phyloP scores from a whole-genome alignment of 768 basidiomycete genomes.

The Favolaschia claudopus region DNA sequence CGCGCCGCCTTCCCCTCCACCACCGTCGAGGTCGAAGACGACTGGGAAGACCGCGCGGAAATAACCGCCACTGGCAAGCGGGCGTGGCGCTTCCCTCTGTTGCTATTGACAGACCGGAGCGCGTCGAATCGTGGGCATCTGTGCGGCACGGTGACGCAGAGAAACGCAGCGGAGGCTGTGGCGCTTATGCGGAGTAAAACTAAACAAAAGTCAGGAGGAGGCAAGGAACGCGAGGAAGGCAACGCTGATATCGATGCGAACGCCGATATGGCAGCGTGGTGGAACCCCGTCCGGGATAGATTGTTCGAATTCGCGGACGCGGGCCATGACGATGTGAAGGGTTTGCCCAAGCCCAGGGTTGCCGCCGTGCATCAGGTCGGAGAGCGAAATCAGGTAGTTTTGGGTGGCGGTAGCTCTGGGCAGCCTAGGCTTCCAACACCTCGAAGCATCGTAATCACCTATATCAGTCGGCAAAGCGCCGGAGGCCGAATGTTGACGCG shows the following conservation, averaged over 20 bases:
- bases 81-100: constrained; percentile 76
- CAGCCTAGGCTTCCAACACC: constrained; percentile 48
- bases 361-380: too few relatives aligned
- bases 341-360: too few relatives aligned
- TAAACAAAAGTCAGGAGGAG: too few relatives aligned
- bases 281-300: constrained; percentile 72
- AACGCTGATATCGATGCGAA: constrained; percentile 45
- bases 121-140: constrained; percentile 74
- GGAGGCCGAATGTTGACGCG: constrained; percentile 57
- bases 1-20: constrained; percentile 77
- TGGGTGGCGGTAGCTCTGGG: constrained; percentile 14
- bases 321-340: constrained; percentile 30
- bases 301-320: constrained; percentile 76
- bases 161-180: constrained; percentile 76
- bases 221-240: too few relatives aligned
- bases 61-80: too few relatives aligned
- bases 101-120: constrained; percentile 77
- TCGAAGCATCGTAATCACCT: constrained; percentile 69
- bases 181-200: constrained; percentile 53
- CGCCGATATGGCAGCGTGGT: constrained; percentile 76
- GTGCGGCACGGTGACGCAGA: constrained; percentile 71
- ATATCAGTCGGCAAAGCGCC: constrained; percentile 72
- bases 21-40: constrained; percentile 70
- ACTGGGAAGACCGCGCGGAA: constrained; percentile 85
- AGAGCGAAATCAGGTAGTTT: too few relatives aligned